Evolutionary conservation across 139 green algal genomes (phyloP).

Genomic region (Asterochloris sp.): DNA sequence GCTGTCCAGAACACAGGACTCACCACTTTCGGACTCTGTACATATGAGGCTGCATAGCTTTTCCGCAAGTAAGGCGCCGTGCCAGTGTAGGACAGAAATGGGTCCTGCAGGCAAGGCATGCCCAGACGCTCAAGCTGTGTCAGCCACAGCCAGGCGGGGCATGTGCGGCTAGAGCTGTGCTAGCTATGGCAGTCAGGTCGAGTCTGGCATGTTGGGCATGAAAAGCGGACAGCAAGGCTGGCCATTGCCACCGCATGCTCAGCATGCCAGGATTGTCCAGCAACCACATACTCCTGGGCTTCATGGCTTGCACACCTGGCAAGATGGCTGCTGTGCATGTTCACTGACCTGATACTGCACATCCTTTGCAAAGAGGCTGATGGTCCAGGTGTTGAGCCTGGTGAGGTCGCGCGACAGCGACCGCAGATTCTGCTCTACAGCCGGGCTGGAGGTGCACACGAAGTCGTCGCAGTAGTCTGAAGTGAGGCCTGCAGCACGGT

Average conservation of each 20-base stretch:
- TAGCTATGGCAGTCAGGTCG: neutral
- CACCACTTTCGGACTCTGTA: too few species aligned
- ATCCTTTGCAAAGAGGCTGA: constrained; percentile 28
- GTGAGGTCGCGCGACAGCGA: constrained; percentile 46
- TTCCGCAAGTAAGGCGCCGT: too few species aligned
- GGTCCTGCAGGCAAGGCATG: too few species aligned
- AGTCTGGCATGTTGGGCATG: neutral
- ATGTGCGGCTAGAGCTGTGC: too few species aligned
- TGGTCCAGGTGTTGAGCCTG: constrained; percentile 34
- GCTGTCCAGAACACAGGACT: too few species aligned
- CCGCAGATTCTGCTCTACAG: constrained; percentile 64
- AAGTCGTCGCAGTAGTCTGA: constrained; percentile 71
- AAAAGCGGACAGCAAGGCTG: neutral
- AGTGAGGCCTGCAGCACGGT: neutral
- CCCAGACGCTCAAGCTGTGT: too few species aligned
- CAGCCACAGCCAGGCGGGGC: too few species aligned
- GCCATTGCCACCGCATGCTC: neutral
- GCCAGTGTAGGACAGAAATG: too few species aligned
- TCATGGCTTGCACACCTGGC: neutral
- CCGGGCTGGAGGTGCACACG: constrained; percentile 58
- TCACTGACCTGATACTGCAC: constrained; percentile 36
- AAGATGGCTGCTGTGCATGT: too few species aligned
- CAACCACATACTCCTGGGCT: neutral
- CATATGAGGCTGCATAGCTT: too few species aligned
- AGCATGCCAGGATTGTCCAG: too few species aligned